Conservation (phyloP, 108 stramenopile species). For the Parmales sp. region DNA sequence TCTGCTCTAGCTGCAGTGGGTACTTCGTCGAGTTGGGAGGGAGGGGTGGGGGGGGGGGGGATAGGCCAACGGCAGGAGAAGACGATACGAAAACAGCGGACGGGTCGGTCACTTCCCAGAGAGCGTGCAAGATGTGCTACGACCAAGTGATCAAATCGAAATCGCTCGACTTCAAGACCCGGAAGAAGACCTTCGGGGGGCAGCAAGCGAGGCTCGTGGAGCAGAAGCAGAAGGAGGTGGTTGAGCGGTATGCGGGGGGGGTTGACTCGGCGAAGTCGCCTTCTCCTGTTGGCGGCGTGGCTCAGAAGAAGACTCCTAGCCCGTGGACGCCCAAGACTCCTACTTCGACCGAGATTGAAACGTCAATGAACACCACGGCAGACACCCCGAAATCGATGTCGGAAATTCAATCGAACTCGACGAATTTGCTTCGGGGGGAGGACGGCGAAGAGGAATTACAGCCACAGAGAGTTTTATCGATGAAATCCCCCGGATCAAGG, state of each 20-base stretch:
- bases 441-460: no score
- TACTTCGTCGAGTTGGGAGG: conserved; percentile 64
- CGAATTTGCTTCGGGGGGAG: no score
- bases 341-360: no score
- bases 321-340: no score
- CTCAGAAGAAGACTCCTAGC: no score
- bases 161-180: background rate
- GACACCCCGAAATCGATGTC: no score
- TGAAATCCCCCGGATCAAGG: no score
- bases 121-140: conserved; percentile 64
- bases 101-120: background rate
- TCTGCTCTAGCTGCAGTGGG: conserved; percentile 82
- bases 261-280: conserved; percentile 12
- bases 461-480: no score
- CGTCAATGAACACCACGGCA: no score
- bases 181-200: background rate
- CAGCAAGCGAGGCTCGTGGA: background rate
- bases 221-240: conserved; percentile 23
- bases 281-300: no score
- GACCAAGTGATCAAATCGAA: conserved; percentile 38
- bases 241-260: background rate
- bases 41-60: conserved; percentile 2
- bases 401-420: no score
- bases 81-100: background rate
- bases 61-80: background rate